phyloP scores from a whole-genome alignment of 2,329 filamentous ascomycete species.

The Fusarium albosuccineum region DNA sequence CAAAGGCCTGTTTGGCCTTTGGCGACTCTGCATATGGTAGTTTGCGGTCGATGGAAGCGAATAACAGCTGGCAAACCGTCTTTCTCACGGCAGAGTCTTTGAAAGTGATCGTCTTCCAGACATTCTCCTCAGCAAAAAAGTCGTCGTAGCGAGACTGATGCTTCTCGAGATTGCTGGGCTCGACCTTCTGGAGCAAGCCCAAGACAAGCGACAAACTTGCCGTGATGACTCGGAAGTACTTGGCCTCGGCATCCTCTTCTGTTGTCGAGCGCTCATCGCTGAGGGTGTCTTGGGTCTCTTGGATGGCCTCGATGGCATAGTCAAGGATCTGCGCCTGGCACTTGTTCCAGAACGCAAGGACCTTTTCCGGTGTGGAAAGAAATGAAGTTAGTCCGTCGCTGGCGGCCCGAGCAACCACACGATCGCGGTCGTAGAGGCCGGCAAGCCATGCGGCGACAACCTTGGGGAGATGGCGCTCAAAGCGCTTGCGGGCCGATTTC shows the following conservation, averaged over 20 bases:
- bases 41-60: slow-evolving; percentile 61
- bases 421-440: slow-evolving; percentile 88
- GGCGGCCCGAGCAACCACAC: slow-evolving; percentile 80
- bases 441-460: slow-evolving; percentile 92
- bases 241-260: slow-evolving; percentile 85
- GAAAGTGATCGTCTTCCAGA: slow-evolving; percentile 76
- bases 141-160: slow-evolving; percentile 72
- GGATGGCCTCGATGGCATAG: slow-evolving; percentile 83
- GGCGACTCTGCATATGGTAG: slow-evolving; percentile 63
- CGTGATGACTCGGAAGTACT: slow-evolving; percentile 81
- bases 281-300: slow-evolving; percentile 83
- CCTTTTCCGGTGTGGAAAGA: slow-evolving; percentile 84
- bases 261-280: slow-evolving; percentile 91
- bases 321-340: slow-evolving; percentile 86
- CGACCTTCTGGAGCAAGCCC: slow-evolving; percentile 64
- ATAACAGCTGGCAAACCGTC: slow-evolving; percentile 64
- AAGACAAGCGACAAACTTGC: slow-evolving; percentile 68
- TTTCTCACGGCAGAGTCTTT: slow-evolving; percentile 68
- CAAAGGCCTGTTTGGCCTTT: slow-evolving; percentile 69
- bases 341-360: slow-evolving; percentile 79
- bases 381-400: slow-evolving; percentile 81
- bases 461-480: slow-evolving; percentile 82
- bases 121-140: slow-evolving; percentile 74
- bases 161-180: slow-evolving; percentile 68
- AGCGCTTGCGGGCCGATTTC: slow-evolving; percentile 79